A percentile compares a stretch with the other conserved stretches of the same genome.
Evolutionary conservation across 768 basidiomycete genomes (phyloP).

Genomic region (Calocera viscosa): DNA sequence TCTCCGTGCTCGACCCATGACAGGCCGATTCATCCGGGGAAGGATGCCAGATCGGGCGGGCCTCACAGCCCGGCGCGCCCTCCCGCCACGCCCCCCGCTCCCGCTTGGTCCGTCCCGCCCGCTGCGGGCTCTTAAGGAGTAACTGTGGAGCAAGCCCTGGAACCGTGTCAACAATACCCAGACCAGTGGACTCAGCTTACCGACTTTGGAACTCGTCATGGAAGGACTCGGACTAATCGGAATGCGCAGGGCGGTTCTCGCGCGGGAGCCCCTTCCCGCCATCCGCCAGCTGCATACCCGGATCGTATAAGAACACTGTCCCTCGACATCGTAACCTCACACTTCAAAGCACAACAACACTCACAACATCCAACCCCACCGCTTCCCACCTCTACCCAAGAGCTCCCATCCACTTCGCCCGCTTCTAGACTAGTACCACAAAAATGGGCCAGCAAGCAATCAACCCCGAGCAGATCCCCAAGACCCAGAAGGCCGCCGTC

Average conservation of each 20-base stretch:
- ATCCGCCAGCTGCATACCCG: not conserved
- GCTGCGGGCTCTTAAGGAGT: not conserved
- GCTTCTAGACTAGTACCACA: not conserved
- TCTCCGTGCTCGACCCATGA: too few species aligned
- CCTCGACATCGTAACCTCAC: not conserved
- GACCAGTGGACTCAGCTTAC: not conserved
- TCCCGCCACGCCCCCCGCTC: not conserved
- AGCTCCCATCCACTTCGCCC: not conserved
- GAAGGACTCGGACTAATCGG: not conserved
- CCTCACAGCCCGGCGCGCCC: too few species aligned
- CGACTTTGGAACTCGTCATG: not conserved
- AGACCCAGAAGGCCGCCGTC: constrained; percentile 19
- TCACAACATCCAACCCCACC: not conserved
- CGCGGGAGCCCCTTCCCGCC: not conserved
- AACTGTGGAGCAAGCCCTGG: not conserved
- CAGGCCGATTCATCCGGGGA: too few species aligned
- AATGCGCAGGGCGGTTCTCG: not conserved
- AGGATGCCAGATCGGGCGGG: too few species aligned
- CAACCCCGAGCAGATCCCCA: constrained; percentile 16
- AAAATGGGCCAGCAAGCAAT: not conserved
- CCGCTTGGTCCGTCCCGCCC: not conserved
- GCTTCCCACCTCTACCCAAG: not conserved
- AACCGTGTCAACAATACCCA: not conserved
- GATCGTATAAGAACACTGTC: not conserved
- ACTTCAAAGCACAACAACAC: not conserved